Evolutionary conservation across 2,329 filamentous ascomycete genomes (phyloP).

Genomic region (Fusarium paranaense): DNA sequence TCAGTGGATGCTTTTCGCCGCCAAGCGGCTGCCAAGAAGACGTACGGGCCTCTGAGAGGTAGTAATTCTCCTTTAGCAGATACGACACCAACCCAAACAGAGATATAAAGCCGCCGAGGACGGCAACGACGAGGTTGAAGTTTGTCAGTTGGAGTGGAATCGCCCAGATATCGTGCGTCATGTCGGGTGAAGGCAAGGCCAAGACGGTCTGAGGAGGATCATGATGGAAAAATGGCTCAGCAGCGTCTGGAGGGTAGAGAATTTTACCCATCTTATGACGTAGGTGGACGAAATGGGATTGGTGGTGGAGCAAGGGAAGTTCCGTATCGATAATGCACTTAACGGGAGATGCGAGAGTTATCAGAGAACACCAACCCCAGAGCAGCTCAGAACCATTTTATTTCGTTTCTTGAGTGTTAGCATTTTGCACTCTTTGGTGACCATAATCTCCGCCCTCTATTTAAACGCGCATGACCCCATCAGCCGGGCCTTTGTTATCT

Average conservation of each 20-base stretch:
- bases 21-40: slow-evolving; percentile 42
- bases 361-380: background rate
- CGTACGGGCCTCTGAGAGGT: slow-evolving; percentile 89
- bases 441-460: background rate
- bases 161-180: slow-evolving; percentile 45
- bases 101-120: slow-evolving; percentile 87
- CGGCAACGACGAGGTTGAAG: slow-evolving; percentile 86
- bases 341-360: background rate
- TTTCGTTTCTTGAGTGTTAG: background rate
- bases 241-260: background rate
- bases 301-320: background rate
- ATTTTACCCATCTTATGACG: background rate
- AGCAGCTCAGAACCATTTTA: background rate
- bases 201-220: background rate
- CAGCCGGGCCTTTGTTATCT: background rate
- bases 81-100: slow-evolving; percentile 93
- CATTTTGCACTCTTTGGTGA: background rate
- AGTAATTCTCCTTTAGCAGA: slow-evolving; percentile 88
- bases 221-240: background rate
- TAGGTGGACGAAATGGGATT: background rate
- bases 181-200: background rate
- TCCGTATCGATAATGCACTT: background rate
- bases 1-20: background rate
- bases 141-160: slow-evolving; percentile 70
- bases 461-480: background rate